Evolutionary conservation across 345 rosid genomes (phyloP).

Genomic region (Rhodamnia rubescens): DNA sequence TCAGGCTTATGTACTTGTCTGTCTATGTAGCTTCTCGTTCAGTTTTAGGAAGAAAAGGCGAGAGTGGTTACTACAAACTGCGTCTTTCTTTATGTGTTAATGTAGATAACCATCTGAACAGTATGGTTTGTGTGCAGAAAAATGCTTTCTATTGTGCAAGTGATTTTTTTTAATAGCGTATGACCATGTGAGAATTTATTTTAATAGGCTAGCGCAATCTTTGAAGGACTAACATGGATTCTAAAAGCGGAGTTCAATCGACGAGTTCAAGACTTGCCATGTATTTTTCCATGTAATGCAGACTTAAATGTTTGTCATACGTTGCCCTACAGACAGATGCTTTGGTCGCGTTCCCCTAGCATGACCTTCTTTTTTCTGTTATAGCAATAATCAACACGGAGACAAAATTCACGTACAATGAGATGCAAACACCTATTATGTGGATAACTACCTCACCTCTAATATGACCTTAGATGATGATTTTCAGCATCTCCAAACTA

Average conservation of each 20-base stretch:
- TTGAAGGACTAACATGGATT: neutral
- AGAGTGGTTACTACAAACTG: neutral
- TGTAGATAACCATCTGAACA: neutral
- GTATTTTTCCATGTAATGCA: neutral
- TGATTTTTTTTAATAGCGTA: neutral
- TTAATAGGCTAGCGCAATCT: too few species aligned
- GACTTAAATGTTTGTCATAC: neutral
- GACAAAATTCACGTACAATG: neutral
- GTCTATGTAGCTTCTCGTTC: neutral
- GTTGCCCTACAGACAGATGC: neutral
- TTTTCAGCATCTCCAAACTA: constrained; percentile 69
- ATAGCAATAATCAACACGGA: neutral
- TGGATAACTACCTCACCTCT: neutral
- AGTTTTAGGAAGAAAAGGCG: neutral
- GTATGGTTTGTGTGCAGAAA: neutral
- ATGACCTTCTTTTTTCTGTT: neutral
- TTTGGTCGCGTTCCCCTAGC: neutral
- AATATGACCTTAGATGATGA: constrained; percentile 7
- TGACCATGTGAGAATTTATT: neutral
- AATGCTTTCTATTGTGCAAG: neutral
- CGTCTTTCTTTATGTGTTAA: neutral
- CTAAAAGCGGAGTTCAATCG: neutral
- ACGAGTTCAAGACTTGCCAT: neutral
- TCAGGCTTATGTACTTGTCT: neutral
- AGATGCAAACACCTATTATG: constrained; percentile 16